Conservation (phyloP, 148 eudicot species). For the Rhododendron vialii region DNA sequence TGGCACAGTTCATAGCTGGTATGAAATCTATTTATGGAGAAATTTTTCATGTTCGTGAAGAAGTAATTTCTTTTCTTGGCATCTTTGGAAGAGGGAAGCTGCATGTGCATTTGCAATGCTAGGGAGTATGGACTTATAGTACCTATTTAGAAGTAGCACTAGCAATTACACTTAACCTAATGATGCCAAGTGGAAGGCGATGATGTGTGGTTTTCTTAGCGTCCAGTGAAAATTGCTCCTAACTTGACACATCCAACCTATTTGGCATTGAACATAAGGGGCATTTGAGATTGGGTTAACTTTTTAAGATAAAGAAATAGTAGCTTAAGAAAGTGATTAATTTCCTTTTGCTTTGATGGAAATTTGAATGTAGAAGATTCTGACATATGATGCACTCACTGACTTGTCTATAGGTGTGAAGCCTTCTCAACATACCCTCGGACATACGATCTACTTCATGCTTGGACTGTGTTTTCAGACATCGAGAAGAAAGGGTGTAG, state of each 20-base stretch:
- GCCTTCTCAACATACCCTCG: conserved; percentile 97
- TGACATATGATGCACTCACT: background rate
- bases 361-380: background rate
- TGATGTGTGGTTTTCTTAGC: background rate
- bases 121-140: background rate
- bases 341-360: background rate
- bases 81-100: background rate
- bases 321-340: background rate
- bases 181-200: background rate
- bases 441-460: conserved; percentile 96
- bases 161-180: background rate
- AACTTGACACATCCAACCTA: background rate
- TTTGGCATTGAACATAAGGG: background rate
- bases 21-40: conserved; percentile 14
- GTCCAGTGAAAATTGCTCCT: background rate
- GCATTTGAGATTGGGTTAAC: too few species aligned
- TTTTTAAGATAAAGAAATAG: background rate
- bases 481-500: conserved; percentile 88
- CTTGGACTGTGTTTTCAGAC: conserved; percentile 85
- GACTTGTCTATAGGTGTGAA: conserved; percentile 65
- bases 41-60: background rate
- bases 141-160: background rate
- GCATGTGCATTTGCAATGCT: too few species aligned
- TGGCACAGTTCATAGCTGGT: conserved; percentile 88
- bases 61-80: background rate